Conservation (phyloP, 441 rosid genomes). For the Erodium moschatum region DNA sequence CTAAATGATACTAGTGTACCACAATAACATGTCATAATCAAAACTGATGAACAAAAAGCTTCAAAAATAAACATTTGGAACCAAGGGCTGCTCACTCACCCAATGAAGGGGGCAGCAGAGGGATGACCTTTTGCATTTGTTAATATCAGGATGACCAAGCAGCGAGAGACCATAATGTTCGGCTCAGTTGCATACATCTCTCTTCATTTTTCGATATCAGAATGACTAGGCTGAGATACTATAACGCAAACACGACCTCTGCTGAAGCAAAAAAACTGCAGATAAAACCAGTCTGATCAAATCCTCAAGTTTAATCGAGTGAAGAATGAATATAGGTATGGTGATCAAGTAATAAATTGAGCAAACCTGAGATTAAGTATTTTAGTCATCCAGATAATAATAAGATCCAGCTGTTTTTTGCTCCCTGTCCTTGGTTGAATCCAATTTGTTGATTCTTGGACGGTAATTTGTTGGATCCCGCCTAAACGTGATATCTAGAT, state of each 20-base stretch:
- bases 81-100: not conserved
- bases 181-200: conserved; percentile 12
- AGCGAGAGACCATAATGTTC: not conserved
- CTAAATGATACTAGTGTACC: not conserved
- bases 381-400: conserved; percentile 78
- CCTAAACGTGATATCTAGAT: conserved; percentile 89
- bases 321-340: not conserved
- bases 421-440: conserved; percentile 91
- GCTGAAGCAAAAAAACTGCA: conserved; percentile 3
- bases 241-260: conserved; percentile 9
- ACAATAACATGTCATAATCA: conserved; percentile 17
- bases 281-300: not conserved
- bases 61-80: not conserved
- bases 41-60: conserved; percentile 22
- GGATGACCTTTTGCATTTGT: not conserved
- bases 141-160: too few species aligned
- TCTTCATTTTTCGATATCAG: not conserved
- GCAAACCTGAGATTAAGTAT: conserved; percentile 22
- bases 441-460: conserved; percentile 87
- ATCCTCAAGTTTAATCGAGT: conserved; percentile 1
- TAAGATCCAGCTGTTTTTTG: conserved; percentile 90
- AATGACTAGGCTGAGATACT: conserved; percentile 5
- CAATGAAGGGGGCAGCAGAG: not conserved
- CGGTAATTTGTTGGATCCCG: conserved; percentile 90
- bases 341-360: conserved; percentile 10